These are phyloP conservation scores for Coriolopsis trogii DNA, from an alignment of 1,284 basidiomycete species.

Conservation along the genomic window DNA sequence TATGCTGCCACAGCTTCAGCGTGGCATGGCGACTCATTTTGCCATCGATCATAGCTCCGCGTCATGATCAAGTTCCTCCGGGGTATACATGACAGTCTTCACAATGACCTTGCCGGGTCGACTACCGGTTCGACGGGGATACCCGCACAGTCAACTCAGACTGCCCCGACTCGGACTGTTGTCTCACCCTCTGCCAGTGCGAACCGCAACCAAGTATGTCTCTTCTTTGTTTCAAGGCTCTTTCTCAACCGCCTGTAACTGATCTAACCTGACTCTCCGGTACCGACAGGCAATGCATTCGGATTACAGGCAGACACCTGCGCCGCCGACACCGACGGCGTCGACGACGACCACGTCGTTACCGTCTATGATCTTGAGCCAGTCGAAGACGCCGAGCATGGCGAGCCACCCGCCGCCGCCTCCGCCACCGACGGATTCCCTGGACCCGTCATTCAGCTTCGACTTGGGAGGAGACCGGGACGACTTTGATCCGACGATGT, in stretches of 20 bases:
- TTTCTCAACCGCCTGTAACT: neutral
- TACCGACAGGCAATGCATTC: conserved; percentile 41
- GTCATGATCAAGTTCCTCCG: too few relatives aligned
- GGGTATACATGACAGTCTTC: too few relatives aligned
- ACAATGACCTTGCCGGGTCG: too few relatives aligned
- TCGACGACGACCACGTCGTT: conserved; percentile 46
- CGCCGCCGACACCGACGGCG: conserved; percentile 52
- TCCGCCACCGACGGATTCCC: conserved; percentile 38
- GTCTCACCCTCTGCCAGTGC: too few relatives aligned
- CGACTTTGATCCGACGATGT: conserved; percentile 10
- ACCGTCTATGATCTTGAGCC: conserved; percentile 45
- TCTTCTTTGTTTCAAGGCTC: conserved; percentile 29
- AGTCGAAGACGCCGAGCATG: conserved; percentile 19
- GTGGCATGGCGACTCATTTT: too few relatives aligned
- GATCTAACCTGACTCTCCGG: conserved; percentile 24
- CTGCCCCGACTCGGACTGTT: too few relatives aligned
- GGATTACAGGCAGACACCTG: conserved; percentile 43
- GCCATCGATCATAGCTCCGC: too few relatives aligned
- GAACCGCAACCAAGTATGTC: conserved; percentile 41
- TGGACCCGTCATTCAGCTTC: conserved; percentile 49
- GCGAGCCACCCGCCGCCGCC: conserved; percentile 21
- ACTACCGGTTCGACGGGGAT: too few relatives aligned
- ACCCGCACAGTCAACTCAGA: too few relatives aligned
- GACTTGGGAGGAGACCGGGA: conserved; percentile 5
- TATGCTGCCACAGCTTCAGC: too few relatives aligned